Percentiles rank a stretch among this genome's conserved stretches.
These are phyloP conservation scores for Clavispora santaluciae DNA, from an alignment of 805 yeast genomes.

Conservation along the genomic window DNA sequence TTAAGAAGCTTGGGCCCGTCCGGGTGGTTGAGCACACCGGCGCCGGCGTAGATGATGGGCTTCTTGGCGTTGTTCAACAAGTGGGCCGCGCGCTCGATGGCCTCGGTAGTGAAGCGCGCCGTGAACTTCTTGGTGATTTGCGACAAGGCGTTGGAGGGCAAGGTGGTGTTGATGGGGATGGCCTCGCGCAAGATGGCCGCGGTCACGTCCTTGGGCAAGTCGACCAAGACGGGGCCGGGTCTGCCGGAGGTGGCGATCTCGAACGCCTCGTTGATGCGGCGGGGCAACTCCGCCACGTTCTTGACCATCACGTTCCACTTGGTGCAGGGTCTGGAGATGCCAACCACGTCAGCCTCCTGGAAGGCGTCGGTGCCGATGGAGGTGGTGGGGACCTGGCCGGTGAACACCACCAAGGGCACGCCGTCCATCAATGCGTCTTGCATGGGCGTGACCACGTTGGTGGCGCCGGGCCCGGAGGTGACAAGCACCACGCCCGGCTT, in stretches of 20 bases:
- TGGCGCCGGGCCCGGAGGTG: conserved; percentile 99
- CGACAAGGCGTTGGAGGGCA: conserved; percentile 68
- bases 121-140: conserved; percentile 66
- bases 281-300: conserved; percentile 87
- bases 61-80: conserved; percentile 77
- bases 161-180: conserved; percentile 74
- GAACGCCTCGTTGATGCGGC: conserved; percentile 95
- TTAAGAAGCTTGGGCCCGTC: conserved; percentile 77
- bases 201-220: conserved; percentile 96
- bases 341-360: conserved; percentile 98
- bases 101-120: conserved; percentile 68
- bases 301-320: conserved; percentile 99
- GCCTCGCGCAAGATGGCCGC: conserved; percentile 83
- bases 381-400: conserved; percentile 95
- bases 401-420: conserved; percentile 91
- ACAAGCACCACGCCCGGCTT: conserved; percentile 97
- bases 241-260: conserved; percentile 95
- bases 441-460: conserved; percentile 97
- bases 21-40: conserved; percentile 74
- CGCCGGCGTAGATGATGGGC: conserved; percentile 90
- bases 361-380: conserved; percentile 98
- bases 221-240: conserved; percentile 98
- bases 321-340: conserved; percentile 95
- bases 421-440: conserved; percentile 98
- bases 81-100: conserved; percentile 71